phyloP scores from a whole-genome alignment of 1,139 yeast species.

The Pichia sp. region DNA sequence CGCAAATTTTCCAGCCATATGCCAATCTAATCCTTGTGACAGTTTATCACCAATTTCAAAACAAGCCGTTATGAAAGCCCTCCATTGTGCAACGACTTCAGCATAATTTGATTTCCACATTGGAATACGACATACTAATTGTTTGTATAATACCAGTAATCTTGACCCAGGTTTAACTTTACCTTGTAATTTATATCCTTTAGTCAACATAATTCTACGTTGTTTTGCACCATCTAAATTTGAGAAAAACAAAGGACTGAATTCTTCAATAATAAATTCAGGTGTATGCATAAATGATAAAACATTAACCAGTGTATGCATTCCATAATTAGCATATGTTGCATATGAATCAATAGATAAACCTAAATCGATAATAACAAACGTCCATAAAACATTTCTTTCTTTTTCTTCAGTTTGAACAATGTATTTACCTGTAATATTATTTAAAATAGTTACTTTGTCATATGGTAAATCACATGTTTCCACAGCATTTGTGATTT shows the following conservation, averaged over 20 bases:
- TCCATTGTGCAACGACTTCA: constrained; percentile 19
- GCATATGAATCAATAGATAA: neutral
- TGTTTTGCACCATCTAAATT: neutral
- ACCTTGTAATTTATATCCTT: constrained; percentile 24
- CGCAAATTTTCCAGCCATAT: constrained; percentile 14
- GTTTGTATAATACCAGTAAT: constrained; percentile 26
- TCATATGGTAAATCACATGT: constrained; percentile 1
- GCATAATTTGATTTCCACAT: constrained; percentile 18
- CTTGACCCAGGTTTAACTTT: constrained; percentile 29
- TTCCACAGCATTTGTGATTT: neutral
- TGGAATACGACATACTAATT: constrained; percentile 20
- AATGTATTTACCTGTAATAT: constrained; percentile 5
- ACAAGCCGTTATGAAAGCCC: constrained; percentile 21
- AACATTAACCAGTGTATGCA: constrained; percentile 22
- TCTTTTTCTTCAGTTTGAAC: neutral
- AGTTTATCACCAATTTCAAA: constrained; percentile 28
- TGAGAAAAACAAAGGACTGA: constrained; percentile 39
- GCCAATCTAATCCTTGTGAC: constrained; percentile 25
- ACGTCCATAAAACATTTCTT: neutral
- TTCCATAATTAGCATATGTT: constrained; percentile 14
- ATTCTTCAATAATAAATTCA: constrained; percentile 19
- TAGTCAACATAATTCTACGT: constrained; percentile 22
- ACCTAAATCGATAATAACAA: constrained; percentile 5
- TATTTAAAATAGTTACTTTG: neutral
- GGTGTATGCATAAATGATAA: constrained; percentile 18